These are phyloP conservation scores for Batkoa obscura DNA, from an alignment of 371 early-diverging fungal species.

Conservation along the genomic window DNA sequence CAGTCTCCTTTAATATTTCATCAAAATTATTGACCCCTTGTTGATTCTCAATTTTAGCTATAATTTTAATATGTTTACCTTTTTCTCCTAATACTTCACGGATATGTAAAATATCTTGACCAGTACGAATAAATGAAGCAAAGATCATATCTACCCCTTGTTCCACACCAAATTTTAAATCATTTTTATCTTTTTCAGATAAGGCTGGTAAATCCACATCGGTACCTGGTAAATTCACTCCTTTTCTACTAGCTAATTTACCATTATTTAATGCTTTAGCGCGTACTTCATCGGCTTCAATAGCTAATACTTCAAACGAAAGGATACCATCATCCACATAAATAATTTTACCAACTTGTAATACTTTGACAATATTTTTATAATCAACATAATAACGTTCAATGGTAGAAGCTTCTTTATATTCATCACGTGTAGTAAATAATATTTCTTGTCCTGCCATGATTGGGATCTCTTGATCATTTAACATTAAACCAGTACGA, in stretches of 20 bases:
- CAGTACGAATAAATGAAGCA: conserved; percentile 90
- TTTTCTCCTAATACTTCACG: conserved; percentile 54
- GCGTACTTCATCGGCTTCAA: conserved; percentile 33
- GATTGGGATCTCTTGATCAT: conserved; percentile 40
- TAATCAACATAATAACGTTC: conserved; percentile 72
- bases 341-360: conserved; percentile 61
- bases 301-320: conserved; percentile 57
- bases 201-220: conserved; percentile 79
- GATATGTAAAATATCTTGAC: conserved; percentile 71
- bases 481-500: conserved; percentile 56
- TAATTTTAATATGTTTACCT: conserved; percentile 76
- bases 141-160: conserved; percentile 91
- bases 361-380: conserved; percentile 63
- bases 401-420: conserved; percentile 36
- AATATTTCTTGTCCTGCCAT: conserved; percentile 56
- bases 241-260: conserved; percentile 57
- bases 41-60: conserved; percentile 89
- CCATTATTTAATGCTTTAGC: conserved; percentile 60
- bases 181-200: conserved; percentile 83
- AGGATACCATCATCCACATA: conserved; percentile 76
- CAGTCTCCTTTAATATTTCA: conserved; percentile 82
- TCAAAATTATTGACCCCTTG: conserved; percentile 95
- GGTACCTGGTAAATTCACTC: conserved; percentile 77
- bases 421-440: conserved; percentile 58
- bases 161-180: conserved; percentile 82